These are phyloP conservation scores for Salix exigua DNA, from an alignment of 345 rosid species.

Conservation along the genomic window DNA sequence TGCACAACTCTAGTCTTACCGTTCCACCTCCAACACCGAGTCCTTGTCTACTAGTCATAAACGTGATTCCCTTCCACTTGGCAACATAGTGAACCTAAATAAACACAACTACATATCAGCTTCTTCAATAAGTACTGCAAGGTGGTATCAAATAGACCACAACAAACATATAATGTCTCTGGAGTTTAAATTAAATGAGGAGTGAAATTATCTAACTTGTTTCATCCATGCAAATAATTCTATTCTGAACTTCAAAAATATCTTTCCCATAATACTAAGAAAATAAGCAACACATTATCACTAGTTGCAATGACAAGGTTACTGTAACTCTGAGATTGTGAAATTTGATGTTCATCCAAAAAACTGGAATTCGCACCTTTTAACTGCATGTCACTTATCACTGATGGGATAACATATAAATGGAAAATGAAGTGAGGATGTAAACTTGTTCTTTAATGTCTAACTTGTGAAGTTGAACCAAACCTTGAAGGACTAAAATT, in stretches of 20 bases:
- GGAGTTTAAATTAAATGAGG: not conserved
- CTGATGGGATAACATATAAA: too few species aligned
- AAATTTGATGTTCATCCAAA: not conserved
- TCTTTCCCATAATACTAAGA: not conserved
- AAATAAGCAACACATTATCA: not conserved
- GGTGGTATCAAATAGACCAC: constrained; percentile 1
- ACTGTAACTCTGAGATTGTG: not conserved
- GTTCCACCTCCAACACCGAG: constrained; percentile 97
- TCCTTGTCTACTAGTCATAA: constrained; percentile 98
- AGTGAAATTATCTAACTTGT: not conserved
- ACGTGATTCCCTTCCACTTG: constrained; percentile 89
- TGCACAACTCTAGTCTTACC: constrained; percentile 36
- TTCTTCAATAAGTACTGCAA: not conserved
- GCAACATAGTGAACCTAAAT: constrained; percentile 91
- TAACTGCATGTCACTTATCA: too few species aligned
- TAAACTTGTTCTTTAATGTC: not conserved
- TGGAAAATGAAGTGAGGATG: too few species aligned
- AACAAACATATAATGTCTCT: not conserved
- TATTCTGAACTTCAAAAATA: not conserved
- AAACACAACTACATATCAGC: constrained; percentile 8
- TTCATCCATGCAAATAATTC: not conserved
- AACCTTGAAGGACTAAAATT: not conserved
- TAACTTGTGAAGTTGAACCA: not conserved
- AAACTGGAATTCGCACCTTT: too few species aligned
- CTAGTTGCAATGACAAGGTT: not conserved